phyloP scores from a whole-genome alignment of 805 yeast species.

The Clavispora vitiphila region DNA sequence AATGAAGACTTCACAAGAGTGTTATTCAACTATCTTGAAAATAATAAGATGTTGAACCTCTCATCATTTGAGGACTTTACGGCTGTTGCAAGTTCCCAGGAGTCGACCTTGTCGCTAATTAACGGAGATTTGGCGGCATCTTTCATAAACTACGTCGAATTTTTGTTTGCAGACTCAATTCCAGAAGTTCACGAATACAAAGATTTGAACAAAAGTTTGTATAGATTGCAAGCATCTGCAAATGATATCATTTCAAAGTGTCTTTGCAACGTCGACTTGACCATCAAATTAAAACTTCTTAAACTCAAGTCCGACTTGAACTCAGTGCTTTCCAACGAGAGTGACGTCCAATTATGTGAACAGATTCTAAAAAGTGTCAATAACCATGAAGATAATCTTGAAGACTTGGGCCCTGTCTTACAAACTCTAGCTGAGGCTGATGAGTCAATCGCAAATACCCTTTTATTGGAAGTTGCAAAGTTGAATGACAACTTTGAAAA shows the following conservation, averaged over 20 bases:
- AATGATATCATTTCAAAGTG: slow-evolving; percentile 1
- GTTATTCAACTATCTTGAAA: slow-evolving; percentile 12
- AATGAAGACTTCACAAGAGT: slow-evolving; percentile 14
- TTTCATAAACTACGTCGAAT: slow-evolving; percentile 24
- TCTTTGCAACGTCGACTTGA: slow-evolving; percentile 1
- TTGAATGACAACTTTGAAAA: not conserved
- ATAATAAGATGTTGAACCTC: slow-evolving; percentile 8
- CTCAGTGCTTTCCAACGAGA: slow-evolving; percentile 5
- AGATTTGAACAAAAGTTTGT: slow-evolving; percentile 24
- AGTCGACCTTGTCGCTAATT: slow-evolving; percentile 5
- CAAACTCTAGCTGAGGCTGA: slow-evolving; percentile 4
- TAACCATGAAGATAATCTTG: not conserved
- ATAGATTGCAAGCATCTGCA: slow-evolving; percentile 5
- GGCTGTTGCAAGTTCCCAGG: not conserved
- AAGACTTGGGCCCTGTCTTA: not conserved
- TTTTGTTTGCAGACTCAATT: slow-evolving; percentile 19
- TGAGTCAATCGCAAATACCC: slow-evolving; percentile 18
- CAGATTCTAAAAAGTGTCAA: slow-evolving; percentile 9
- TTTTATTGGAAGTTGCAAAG: slow-evolving; percentile 9
- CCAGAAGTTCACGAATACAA: slow-evolving; percentile 35
- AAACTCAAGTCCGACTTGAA: slow-evolving; percentile 22
- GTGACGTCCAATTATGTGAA: slow-evolving; percentile 7
- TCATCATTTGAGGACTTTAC: slow-evolving; percentile 13
- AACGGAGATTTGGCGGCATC: slow-evolving; percentile 17
- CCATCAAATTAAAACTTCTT: slow-evolving; percentile 13